Evolutionary conservation across 345 rosid species (phyloP).

Genomic region (Pelargonium nanum): DNA sequence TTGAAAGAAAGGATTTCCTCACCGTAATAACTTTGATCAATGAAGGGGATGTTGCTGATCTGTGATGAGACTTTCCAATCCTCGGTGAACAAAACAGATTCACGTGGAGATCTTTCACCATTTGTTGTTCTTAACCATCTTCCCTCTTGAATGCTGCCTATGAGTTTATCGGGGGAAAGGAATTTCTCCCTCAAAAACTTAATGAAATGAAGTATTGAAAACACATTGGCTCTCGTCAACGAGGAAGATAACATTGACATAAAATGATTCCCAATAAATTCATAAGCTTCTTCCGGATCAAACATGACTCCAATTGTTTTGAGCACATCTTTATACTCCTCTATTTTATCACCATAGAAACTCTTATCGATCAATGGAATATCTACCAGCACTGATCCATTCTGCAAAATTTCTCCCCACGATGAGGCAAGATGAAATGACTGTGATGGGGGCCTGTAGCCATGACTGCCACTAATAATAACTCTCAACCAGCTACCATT

Average conservation of each 20-base stretch:
- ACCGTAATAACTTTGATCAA: conserved; percentile 36
- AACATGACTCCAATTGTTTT: conserved; percentile 49
- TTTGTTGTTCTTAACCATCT: conserved; percentile 40
- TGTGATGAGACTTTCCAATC: conserved; percentile 42
- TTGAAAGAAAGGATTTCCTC: conserved; percentile 21
- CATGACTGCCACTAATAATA: conserved; percentile 31
- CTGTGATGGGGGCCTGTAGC: conserved; percentile 44
- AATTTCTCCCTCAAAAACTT: conserved; percentile 27
- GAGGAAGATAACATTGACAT: conserved; percentile 38
- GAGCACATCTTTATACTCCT: conserved; percentile 30
- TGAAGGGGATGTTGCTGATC: conserved; percentile 47
- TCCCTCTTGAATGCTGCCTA: conserved; percentile 22
- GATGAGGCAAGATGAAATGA: conserved; percentile 42
- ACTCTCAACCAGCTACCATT: conserved; percentile 56
- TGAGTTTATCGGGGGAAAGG: conserved; percentile 35
- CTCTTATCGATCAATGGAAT: conserved; percentile 53
- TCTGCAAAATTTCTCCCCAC: conserved; percentile 54
- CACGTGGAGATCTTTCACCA: conserved; percentile 40
- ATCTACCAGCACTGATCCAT: conserved; percentile 40
- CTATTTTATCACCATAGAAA: conserved; percentile 40
- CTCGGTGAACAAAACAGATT: conserved; percentile 37
- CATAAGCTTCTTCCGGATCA: conserved; percentile 46
- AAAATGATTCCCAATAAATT: conserved; percentile 41
- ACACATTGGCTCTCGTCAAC: conserved; percentile 26
- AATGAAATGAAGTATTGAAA: conserved; percentile 48